phyloP scores from a whole-genome alignment of 768 basidiomycete genomes.

The Suillus cothurnatus region DNA sequence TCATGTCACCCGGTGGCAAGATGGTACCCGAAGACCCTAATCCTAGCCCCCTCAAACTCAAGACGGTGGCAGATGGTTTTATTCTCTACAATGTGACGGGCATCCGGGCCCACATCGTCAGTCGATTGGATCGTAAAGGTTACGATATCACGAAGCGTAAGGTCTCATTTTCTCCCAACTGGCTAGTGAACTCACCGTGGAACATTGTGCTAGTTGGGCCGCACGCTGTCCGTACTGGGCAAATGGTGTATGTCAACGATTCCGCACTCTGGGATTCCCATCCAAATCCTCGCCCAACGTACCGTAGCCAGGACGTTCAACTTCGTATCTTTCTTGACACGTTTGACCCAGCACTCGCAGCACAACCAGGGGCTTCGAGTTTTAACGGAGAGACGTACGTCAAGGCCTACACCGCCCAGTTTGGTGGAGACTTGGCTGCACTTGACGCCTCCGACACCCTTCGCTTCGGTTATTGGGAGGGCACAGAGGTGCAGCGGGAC shows the following conservation, averaged over 20 bases:
- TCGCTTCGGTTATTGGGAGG: constrained; percentile 51
- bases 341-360: constrained; percentile 48
- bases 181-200: constrained; percentile 12
- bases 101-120: constrained; percentile 75
- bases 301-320: constrained; percentile 44
- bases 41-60: constrained; percentile 68
- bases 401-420: constrained; percentile 64
- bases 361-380: constrained; percentile 41
- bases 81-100: constrained; percentile 78
- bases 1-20: constrained; percentile 63
- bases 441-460: constrained; percentile 29
- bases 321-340: constrained; percentile 61
- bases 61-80: constrained; percentile 65
- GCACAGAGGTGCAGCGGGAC: constrained; percentile 58
- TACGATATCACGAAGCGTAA: constrained; percentile 85
- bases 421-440: constrained; percentile 63
- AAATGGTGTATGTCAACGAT: constrained; percentile 83
- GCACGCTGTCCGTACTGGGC: constrained; percentile 76
- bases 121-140: constrained; percentile 78
- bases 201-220: constrained; percentile 64
- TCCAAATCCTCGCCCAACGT: constrained; percentile 23
- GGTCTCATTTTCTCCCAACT: constrained; percentile 26
- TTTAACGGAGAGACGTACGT: constrained; percentile 49
- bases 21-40: constrained; percentile 64
- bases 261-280: constrained; percentile 42